Conservation (phyloP, 148 eudicot species). For the Camellia lanceoleosa region DNA sequence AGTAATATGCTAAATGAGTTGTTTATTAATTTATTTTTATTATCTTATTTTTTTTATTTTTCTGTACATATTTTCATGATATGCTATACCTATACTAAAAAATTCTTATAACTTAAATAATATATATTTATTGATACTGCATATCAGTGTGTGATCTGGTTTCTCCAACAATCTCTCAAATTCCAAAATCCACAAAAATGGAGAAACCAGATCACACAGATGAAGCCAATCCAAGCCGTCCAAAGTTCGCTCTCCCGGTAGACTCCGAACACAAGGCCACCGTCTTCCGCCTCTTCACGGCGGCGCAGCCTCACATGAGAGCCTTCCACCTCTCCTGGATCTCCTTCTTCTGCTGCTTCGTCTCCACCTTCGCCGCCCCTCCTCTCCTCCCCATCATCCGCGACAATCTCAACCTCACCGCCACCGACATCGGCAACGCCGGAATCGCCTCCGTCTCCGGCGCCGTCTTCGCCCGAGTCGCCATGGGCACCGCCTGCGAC, state of each 20-base stretch:
- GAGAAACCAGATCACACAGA: neutral
- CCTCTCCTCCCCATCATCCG: slow-evolving; percentile 79
- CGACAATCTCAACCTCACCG: slow-evolving; percentile 58
- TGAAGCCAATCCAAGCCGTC: neutral
- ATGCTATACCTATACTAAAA: too few species aligned
- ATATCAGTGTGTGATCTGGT: too few species aligned
- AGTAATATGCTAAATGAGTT: too few species aligned
- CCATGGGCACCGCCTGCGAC: slow-evolving; percentile 83
- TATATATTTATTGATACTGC: too few species aligned
- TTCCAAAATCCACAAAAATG: slow-evolving; percentile 3
- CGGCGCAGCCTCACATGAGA: slow-evolving; percentile 73
- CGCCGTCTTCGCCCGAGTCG: slow-evolving; percentile 64
- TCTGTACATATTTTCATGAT: too few species aligned
- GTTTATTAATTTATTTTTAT: too few species aligned
- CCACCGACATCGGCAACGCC: slow-evolving; percentile 77
- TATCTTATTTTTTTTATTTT: too few species aligned
- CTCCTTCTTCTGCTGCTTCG: slow-evolving; percentile 72
- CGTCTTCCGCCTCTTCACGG: slow-evolving; percentile 43
- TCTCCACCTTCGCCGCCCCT: slow-evolving; percentile 81
- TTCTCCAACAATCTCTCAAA: too few species aligned
- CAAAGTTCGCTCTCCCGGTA: slow-evolving; percentile 47
- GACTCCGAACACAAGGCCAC: slow-evolving; percentile 77
- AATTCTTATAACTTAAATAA: too few species aligned
- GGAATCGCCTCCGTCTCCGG: slow-evolving; percentile 85
- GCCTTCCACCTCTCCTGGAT: slow-evolving; percentile 87